Evolutionary conservation across 139 green algal species (phyloP), one percentile per base, ranked within the genome.

Genomic region (Chlamydomonas sp.): DNA sequence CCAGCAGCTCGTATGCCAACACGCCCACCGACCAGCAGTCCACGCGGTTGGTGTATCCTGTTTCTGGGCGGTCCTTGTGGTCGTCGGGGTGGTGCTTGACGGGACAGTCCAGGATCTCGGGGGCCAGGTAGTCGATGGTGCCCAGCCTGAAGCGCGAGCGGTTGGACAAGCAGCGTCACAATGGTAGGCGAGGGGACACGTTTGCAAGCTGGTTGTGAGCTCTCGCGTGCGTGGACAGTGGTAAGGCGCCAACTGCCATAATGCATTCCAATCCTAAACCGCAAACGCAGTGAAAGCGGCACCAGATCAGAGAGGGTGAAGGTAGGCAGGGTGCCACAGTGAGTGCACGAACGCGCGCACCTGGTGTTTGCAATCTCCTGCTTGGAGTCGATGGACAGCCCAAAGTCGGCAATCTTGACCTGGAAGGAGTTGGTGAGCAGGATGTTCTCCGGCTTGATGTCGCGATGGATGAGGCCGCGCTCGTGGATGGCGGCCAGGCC

Each of bases 381-480:
- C 63, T 83, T 92, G 67, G 85, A 92, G 91, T 95, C 86, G 75
- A 96, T 96, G 75, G 89, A 92, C 57, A 96, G 88, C 5, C 94
- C 94, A 84, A 96, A 96, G 85, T 96, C 94, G 57, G 91, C 88
- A 31, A 95, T 87, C 87, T 95, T 95, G 79, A 95, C 91, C 83
- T 93, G 85, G 63, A 91, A 98, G 78, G 80, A 93, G 74, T 96
- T 96, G 31, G 97, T 95, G 77, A 99, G 90, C 84, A 95, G 79
- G 79, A 95, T 93, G 91, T 99, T 99, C 92, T 99, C 97, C 2
- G 97, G 97, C 92, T 98, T 99, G 91, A 99, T 98, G 92, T 99
- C 97, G 9, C 97, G 90, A 90, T 99, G 97, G 87, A 99, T 99
- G 79, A 99, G 88, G 58, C 93, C 93, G 67, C 90, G 84, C 66